Evolutionary conservation across 108 stramenopile species (phyloP), one percentile per base, ranked within the genome.

Genomic region (Hondaea fermentalgiana): DNA sequence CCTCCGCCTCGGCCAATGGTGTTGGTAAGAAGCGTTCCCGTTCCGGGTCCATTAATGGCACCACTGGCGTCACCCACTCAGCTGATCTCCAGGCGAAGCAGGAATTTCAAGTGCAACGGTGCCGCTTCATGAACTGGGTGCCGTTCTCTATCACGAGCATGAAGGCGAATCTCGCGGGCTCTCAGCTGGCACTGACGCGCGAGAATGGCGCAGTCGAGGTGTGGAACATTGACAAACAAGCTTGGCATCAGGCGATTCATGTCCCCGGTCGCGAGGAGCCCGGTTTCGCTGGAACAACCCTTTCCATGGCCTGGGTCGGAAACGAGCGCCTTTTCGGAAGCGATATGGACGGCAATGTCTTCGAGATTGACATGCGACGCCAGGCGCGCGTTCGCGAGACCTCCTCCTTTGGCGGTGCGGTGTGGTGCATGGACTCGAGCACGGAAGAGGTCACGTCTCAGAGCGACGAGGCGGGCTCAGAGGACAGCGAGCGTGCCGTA

Each of bases 41-140:
- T 23, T 69, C 64, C 64, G 42, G 42, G 35, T 69, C 64, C 64
- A 69, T 17, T 14, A 69, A 69, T 23, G 64, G 64, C 35, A 69
- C 2, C 42, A 23, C 64, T 14, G 25, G 35, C 21, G 21, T 17
- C 42, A 12, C 64, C 10, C 6, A 10, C 59, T 59, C 59, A 4
- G 35, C 42, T 6, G 64, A 69, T 14, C 35, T 10, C 25, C 21
- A 12, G 25, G 42, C 25, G 64, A 69, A 69, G 64, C 64, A 69
- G 17, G 64, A 69, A 23, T 69, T 69, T 42, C 76, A 83, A 45
- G 76, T 83, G 45, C 76, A 83, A 6, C 45, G 76, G 2, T 83
- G 76, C 76, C 76, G 76, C 45, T 83, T 83, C 76, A 23, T 83
- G 19, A 53, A 53, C 76, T 83, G 76, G 76, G 76, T 53, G 23